A percentile compares a stretch with the other conserved stretches of the same genome.
Evolutionary conservation across 2,329 filamentous ascomycete species (phyloP).

Genomic region (Aspergillus neotritici): DNA sequence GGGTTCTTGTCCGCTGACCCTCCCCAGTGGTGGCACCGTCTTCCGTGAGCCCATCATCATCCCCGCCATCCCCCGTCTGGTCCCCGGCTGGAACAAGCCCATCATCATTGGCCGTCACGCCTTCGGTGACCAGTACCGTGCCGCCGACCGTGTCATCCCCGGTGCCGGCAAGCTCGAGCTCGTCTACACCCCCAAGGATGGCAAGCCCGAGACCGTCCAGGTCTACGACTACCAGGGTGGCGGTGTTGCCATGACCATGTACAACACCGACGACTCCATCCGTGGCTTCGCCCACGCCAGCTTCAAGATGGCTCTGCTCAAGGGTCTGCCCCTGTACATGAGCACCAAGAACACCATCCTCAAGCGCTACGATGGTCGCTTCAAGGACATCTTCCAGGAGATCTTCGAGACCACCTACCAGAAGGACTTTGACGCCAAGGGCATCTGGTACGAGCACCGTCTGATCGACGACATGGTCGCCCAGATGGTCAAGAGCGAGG

Average conservation of each 20-base stretch:
- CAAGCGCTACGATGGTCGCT: conserved; percentile 96
- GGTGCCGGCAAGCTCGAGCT: conserved; percentile 86
- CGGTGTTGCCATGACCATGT: conserved; percentile 89
- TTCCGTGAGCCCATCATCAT: conserved; percentile 99
- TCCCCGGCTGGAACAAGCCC: conserved; percentile 96
- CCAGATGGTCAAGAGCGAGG: conserved; percentile 98
- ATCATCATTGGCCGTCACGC: conserved; percentile 99
- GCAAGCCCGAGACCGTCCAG: conserved; percentile 76
- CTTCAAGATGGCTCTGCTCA: conserved; percentile 89
- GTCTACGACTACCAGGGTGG: conserved; percentile 84
- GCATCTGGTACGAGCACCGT: conserved; percentile 98
- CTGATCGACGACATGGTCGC: conserved; percentile 99
- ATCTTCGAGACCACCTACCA: conserved; percentile 86
- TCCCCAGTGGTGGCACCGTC: conserved; percentile 72
- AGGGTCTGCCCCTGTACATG: conserved; percentile 94
- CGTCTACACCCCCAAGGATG: conserved; percentile 80
- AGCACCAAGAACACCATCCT: conserved; percentile 99
- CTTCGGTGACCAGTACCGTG: conserved; percentile 97
- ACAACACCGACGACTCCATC: conserved; percentile 97
- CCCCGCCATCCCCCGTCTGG: conserved; percentile 81
- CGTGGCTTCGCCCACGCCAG: conserved; percentile 88
- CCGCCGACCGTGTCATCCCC: conserved; percentile 80
- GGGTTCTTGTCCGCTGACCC: conserved; percentile 15
- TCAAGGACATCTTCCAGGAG: conserved; percentile 99
- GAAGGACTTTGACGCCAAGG: conserved; percentile 80